These are phyloP conservation scores for Fragosphaeria purpurea DNA, from an alignment of 2,329 filamentous ascomycete species.

Conservation along the genomic window DNA sequence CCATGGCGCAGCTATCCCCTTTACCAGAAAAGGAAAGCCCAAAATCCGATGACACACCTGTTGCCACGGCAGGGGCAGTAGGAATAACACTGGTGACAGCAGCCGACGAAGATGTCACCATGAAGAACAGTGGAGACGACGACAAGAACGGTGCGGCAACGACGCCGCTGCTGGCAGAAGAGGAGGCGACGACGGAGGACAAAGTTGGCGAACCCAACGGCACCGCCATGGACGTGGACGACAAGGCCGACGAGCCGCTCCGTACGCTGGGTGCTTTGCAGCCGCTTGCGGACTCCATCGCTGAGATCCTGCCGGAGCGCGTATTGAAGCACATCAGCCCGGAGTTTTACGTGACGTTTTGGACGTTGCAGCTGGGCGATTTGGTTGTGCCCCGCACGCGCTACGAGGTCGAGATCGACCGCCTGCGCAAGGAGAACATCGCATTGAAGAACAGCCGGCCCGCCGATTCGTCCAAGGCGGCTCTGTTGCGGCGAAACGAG, in stretches of 20 bases:
- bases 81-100: neutral
- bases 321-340: constrained; percentile 63
- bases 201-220: neutral
- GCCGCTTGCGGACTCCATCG: constrained; percentile 61
- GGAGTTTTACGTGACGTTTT: constrained; percentile 83
- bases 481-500: constrained; percentile 56
- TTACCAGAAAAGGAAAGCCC: too few species aligned
- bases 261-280: constrained; percentile 52
- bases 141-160: neutral
- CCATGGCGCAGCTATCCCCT: constrained; percentile 25
- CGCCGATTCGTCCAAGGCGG: constrained; percentile 59
- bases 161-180: neutral
- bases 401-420: constrained; percentile 67
- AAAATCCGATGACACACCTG: neutral
- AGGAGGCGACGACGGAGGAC: neutral
- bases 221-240: constrained; percentile 22
- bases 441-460: constrained; percentile 57
- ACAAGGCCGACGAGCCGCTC: constrained; percentile 3
- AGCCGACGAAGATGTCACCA: neutral
- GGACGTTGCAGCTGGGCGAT: constrained; percentile 79
- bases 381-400: constrained; percentile 64
- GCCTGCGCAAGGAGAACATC: constrained; percentile 56
- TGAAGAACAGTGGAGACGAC: neutral
- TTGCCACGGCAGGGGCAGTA: neutral
- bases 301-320: constrained; percentile 47